These are phyloP conservation scores for Mucor irregularis DNA, from an alignment of 371 early-diverging fungal species.

Conservation along the genomic window DNA sequence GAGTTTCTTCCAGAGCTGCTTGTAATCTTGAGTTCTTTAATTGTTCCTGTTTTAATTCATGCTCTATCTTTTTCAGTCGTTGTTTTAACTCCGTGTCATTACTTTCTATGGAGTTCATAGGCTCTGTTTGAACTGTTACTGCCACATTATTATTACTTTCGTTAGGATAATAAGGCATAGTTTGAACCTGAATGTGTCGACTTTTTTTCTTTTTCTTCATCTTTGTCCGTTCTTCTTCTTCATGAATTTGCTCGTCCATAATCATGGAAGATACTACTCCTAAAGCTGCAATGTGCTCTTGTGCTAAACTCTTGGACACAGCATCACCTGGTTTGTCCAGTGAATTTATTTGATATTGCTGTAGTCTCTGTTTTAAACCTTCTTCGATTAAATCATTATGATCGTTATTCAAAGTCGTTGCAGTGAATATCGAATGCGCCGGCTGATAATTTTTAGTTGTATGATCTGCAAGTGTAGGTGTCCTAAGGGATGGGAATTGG, in stretches of 20 bases:
- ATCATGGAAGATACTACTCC: constrained; percentile 10
- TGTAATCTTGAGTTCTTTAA: constrained; percentile 39
- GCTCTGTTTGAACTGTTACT: background rate
- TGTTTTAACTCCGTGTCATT: constrained; percentile 1
- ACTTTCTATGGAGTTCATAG: background rate
- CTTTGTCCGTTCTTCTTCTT: background rate
- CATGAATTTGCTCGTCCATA: constrained; percentile 1
- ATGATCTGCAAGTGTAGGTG: background rate
- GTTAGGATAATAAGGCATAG: constrained; percentile 5
- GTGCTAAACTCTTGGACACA: constrained; percentile 9
- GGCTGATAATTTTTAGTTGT: no score
- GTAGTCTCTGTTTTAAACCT: constrained; percentile 15
- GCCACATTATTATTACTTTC: background rate
- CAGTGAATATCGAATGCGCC: background rate
- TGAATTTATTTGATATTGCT: background rate
- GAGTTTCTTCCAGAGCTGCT: constrained; percentile 47
- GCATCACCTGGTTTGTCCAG: constrained; percentile 14
- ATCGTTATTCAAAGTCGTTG: background rate
- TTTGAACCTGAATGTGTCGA: constrained; percentile 31
- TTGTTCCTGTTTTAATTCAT: constrained; percentile 47
- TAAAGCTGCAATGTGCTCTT: constrained; percentile 23
- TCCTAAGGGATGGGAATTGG: background rate
- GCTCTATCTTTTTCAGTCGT: constrained; percentile 20
- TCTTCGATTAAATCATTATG: constrained; percentile 16
- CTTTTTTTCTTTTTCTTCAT: background rate